Conservation (phyloP, 805 yeast genomes). For the Naumovozyma dairenensis region DNA sequence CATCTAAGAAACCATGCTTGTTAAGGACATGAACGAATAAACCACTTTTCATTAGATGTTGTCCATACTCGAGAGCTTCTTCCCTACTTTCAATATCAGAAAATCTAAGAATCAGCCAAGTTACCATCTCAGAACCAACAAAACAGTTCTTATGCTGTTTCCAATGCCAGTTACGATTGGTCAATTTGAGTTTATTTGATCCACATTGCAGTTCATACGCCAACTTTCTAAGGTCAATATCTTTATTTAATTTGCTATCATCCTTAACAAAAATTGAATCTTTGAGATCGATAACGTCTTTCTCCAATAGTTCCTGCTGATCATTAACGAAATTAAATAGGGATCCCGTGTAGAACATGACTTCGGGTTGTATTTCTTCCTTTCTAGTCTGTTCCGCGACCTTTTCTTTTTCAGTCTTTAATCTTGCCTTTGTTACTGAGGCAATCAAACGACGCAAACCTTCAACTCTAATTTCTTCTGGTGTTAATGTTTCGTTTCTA, state of each 20-base stretch:
- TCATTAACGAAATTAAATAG: constrained; percentile 55
- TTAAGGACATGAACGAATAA: constrained; percentile 73
- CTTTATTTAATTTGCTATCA: constrained; percentile 35
- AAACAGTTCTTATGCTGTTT: constrained; percentile 67
- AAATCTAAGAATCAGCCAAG: constrained; percentile 73
- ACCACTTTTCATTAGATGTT: constrained; percentile 59
- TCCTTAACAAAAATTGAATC: constrained; percentile 29
- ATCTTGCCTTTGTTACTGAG: constrained; percentile 48
- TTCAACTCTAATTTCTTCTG: constrained; percentile 88
- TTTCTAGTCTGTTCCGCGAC: constrained; percentile 25
- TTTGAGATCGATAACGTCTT: constrained; percentile 25
- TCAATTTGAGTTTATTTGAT: constrained; percentile 51
- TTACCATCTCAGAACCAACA: constrained; percentile 75
- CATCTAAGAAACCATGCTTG: constrained; percentile 80
- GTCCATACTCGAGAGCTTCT: constrained; percentile 76
- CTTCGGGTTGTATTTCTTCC: constrained; percentile 58
- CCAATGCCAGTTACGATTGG: constrained; percentile 88
- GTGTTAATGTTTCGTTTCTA: constrained; percentile 51
- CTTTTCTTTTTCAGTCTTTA: constrained; percentile 35
- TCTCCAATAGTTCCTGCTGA: constrained; percentile 35
- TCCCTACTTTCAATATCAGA: constrained; percentile 74
- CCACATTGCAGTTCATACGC: constrained; percentile 56
- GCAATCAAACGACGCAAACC: constrained; percentile 67
- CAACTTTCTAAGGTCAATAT: constrained; percentile 41
- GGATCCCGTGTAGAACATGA: constrained; percentile 80